Conservation (phyloP, 108 stramenopile species). For the Phaeodactylum tricornutum region DNA sequence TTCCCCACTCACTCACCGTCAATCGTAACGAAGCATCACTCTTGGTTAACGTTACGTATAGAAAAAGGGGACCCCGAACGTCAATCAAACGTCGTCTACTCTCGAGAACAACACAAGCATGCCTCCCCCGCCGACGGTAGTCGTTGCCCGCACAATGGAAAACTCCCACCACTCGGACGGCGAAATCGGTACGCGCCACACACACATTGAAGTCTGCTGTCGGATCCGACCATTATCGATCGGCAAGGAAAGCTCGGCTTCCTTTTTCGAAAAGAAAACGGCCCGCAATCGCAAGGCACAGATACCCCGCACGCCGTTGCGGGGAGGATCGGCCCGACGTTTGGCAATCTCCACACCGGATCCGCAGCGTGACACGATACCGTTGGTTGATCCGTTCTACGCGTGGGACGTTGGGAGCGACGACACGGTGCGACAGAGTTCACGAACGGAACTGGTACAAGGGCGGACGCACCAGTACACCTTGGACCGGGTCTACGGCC, state of each 20-base stretch:
- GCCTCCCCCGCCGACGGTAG: neutral
- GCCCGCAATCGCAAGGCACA: neutral
- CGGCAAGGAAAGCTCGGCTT: neutral
- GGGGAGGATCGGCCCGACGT: neutral
- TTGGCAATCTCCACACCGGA: neutral
- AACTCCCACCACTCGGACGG: neutral
- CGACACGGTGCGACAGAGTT: slow-evolving; percentile 29
- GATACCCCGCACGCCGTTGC: neutral
- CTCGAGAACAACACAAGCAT: too few relatives aligned
- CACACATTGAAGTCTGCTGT: slow-evolving; percentile 38
- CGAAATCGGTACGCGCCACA: slow-evolving; percentile 4
- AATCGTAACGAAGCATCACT: too few relatives aligned
- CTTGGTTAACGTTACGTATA: too few relatives aligned
- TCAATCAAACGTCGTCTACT: too few relatives aligned
- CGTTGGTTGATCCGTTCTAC: neutral
- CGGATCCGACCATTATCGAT: slow-evolving; percentile 30
- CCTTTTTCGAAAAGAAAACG: slow-evolving; percentile 5
- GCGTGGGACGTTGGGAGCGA: slow-evolving; percentile 33
- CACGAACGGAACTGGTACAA: slow-evolving; percentile 13
- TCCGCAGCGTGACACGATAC: neutral
- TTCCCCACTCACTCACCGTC: too few relatives aligned
- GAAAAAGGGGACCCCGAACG: too few relatives aligned
- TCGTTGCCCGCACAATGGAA: neutral
- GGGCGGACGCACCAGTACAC: slow-evolving; percentile 49
- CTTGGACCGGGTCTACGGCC: slow-evolving; percentile 53